Evolutionary conservation across 352 stramenopile species (phyloP), one percentile per base, ranked within the genome.

Genomic region (Thraustochytrium sp.): DNA sequence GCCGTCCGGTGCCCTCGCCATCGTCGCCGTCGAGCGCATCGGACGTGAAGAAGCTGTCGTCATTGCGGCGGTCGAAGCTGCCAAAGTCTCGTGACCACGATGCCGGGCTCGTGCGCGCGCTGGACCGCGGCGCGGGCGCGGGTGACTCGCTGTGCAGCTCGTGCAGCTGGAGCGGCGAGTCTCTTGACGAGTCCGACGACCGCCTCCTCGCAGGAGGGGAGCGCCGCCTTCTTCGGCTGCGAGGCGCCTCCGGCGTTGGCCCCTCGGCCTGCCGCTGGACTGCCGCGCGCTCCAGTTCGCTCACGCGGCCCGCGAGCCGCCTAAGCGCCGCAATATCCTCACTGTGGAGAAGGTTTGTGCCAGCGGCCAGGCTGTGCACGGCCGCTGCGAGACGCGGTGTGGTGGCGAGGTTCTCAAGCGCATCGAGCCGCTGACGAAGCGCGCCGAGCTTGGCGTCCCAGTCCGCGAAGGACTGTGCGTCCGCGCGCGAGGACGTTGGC

Each of bases 51-150:
- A 72, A 72, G 40, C 59, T 44, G 23, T 21, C 13, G 40, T 44
- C 26, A 13, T 72, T 72, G 59, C 59, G 59, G 21, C 59, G 59
- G 26, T 72, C 59, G 46, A 72, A 72, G 59, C 59, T 72, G 3
- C 59, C 59, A 26, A 49, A 72, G 9, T 72, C 59, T n/a, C 34
- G 21, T n/a, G 59, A 72, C 59, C 59, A 72, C 9, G 59, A 72
- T 21, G 36, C 29, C 16, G 59, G 59, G 26, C 59, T 72, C 21
- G 9, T 31, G 1, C 26, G 8, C n/a, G 34, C 23, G 21, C 8
- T 29, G 16, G 59, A 2, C 21, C 11, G n/a, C n/a, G n/a, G n/a
- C n/a, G n/a, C n/a, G n/a, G n/a, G n/a, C n/a, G n/a, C n/a, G n/a
- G n/a, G n/a, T n/a, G n/a, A n/a, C n/a, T n/a, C n/a, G n/a, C n/a